Evolutionary conservation across 805 yeast species (phyloP).

Genomic region (Suhomyces pyralidae): DNA sequence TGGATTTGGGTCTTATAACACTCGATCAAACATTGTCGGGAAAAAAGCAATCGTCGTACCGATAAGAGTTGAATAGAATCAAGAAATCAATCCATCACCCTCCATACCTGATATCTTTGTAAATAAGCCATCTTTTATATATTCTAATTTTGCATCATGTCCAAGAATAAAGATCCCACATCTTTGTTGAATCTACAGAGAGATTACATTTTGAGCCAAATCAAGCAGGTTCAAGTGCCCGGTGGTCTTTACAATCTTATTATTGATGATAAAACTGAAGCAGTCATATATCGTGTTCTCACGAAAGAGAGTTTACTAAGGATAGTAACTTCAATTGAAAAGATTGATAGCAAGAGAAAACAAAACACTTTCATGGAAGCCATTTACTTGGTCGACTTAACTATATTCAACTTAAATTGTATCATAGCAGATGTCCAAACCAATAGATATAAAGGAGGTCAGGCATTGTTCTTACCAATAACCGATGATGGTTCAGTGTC

Average conservation of each 20-base stretch:
- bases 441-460: conserved; percentile 70
- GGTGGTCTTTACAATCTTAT: conserved; percentile 41
- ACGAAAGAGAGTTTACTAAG: conserved; percentile 47
- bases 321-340: conserved; percentile 61
- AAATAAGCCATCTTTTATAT: not conserved
- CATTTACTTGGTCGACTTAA: conserved; percentile 73
- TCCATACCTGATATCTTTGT: not conserved
- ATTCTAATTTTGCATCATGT: conserved; percentile 8
- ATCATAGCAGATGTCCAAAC: conserved; percentile 71
- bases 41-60: not conserved
- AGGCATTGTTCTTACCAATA: conserved; percentile 65
- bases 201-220: conserved; percentile 27
- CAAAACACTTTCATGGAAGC: conserved; percentile 70
- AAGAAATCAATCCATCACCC: not conserved
- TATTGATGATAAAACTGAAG: conserved; percentile 55
- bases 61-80: not conserved
- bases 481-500: conserved; percentile 16
- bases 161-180: conserved; percentile 22
- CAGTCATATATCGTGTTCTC: conserved; percentile 46
- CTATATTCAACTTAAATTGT: conserved; percentile 67
- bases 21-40: not conserved
- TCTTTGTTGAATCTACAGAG: conserved; percentile 29
- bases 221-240: conserved; percentile 27
- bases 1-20: not conserved
- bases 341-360: conserved; percentile 58